These are phyloP conservation scores for Phytophthora idaei DNA, from an alignment of 352 stramenopile species.

Conservation along the genomic window DNA sequence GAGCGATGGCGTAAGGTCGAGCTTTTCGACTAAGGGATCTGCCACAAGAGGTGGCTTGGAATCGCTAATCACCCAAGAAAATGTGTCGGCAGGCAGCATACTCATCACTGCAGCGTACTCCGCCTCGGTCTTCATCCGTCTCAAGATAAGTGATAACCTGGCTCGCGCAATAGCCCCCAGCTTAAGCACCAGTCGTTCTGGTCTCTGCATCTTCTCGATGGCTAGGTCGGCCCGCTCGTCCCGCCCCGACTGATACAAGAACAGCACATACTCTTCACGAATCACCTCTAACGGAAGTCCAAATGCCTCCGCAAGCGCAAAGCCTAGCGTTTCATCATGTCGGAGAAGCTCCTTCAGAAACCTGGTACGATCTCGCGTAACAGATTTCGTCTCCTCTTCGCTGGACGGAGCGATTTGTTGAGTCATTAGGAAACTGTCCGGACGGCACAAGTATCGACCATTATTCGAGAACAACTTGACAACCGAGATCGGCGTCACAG, in stretches of 20 bases:
- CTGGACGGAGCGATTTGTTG: conserved; percentile 11
- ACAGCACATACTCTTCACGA: conserved; percentile 80
- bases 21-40: conserved; percentile 64
- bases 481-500: conserved; percentile 73
- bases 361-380: conserved; percentile 57
- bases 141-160: conserved; percentile 72
- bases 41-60: conserved; percentile 55
- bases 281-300: conserved; percentile 72
- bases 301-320: conserved; percentile 78
- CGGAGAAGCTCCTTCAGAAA: conserved; percentile 79
- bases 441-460: conserved; percentile 58
- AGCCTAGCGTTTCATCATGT: conserved; percentile 65
- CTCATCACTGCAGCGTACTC: conserved; percentile 86
- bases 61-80: conserved; percentile 72
- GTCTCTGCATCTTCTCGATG: conserved; percentile 76
- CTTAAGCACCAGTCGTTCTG: conserved; percentile 60
- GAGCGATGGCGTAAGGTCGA: conserved; percentile 76
- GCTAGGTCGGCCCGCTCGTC: conserved; percentile 71
- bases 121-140: conserved; percentile 75
- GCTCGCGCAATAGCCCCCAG: conserved; percentile 75
- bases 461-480: conserved; percentile 63
- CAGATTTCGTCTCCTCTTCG: conserved; percentile 30
- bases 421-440: conserved; percentile 55
- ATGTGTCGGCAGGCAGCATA: conserved; percentile 78
- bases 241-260: conserved; percentile 78